These are phyloP conservation scores for Ophiostoma sp. DNA, from an alignment of 2,329 filamentous ascomycete genomes.

Conservation along the genomic window DNA sequence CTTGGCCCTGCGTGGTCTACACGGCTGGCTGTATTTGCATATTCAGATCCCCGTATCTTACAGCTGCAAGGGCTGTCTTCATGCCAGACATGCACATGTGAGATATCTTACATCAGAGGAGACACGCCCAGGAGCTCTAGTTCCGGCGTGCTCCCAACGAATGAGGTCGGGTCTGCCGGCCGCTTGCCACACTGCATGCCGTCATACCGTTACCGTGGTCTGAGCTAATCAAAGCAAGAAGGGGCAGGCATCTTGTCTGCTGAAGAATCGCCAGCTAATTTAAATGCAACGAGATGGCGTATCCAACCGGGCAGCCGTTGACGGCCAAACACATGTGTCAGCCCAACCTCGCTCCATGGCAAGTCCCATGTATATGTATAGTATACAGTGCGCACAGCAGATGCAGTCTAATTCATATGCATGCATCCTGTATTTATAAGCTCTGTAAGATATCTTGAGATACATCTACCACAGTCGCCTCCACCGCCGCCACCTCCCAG, in stretches of 20 bases:
- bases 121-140: background rate
- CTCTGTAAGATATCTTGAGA: background rate
- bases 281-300: too few relatives aligned
- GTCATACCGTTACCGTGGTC: background rate
- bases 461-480: background rate
- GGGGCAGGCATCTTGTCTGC: too few relatives aligned
- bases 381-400: too few relatives aligned
- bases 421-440: background rate
- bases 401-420: background rate
- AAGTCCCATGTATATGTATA: too few relatives aligned
- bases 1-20: too few relatives aligned
- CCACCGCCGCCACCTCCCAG: conserved; percentile 7
- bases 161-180: background rate
- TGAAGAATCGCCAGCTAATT: too few relatives aligned
- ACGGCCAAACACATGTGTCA: too few relatives aligned
- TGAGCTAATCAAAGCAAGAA: background rate
- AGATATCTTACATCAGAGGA: too few relatives aligned
- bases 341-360: too few relatives aligned
- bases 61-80: background rate
- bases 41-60: too few relatives aligned
- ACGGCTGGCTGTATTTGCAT: too few relatives aligned
- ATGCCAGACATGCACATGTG: background rate
- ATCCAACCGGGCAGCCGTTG: too few relatives aligned
- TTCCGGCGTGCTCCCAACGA: background rate
- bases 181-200: background rate